Evolutionary conservation across 2,329 filamentous ascomycete species (phyloP), one percentile per base, ranked within the genome.

Genomic region (Exophiala lecanii-corni): DNA sequence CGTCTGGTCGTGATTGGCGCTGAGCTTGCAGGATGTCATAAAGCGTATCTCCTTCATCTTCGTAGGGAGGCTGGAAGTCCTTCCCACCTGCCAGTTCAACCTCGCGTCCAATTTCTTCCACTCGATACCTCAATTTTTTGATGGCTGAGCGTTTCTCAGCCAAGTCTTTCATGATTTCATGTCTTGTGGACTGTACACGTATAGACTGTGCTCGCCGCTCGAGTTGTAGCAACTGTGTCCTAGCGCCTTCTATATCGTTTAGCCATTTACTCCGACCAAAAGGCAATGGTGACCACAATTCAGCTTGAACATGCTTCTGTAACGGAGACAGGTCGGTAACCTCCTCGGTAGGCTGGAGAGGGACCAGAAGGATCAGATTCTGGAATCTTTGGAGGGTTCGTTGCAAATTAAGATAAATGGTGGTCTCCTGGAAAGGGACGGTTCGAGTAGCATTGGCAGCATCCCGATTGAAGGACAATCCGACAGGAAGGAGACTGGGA

Each of bases 181-280:
- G 60, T 23, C 64, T 63, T 12, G 59, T 57, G 13, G 66, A 59
- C 25, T 60, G 58, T 0, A 62, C 59, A 50, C 69, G 69, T 17
- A 69, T 58, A 25, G 59, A 51, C 12, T 66, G 61, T 16, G 69
- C 59, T 15, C 56, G 61, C 20, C 62, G 62, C 49, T 71, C 68
- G 20, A 71, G 55, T 30, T 64, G 58, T 26, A 65, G 56, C 17
- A 71, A 62, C 30, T 65, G 56, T 25, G 60, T 62, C 36, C 66
- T 66, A 19, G 67, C 67, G 42, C 70, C 68, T 54, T 70, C 68
- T 37, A 71, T 57, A 51, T 70, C 70, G 63, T 70, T 50, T 19
- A 50, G 43, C 43, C 49, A 49, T 55, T 68, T 62, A 48, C 62
- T 60, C 43, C 67, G 63, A 49, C 70, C 66, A 41, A 65, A 65